A percentile compares a stretch with the other conserved stretches of the same genome.
Conservation (phyloP, 208 protist species). For the Crithidia brevicula region DNA sequence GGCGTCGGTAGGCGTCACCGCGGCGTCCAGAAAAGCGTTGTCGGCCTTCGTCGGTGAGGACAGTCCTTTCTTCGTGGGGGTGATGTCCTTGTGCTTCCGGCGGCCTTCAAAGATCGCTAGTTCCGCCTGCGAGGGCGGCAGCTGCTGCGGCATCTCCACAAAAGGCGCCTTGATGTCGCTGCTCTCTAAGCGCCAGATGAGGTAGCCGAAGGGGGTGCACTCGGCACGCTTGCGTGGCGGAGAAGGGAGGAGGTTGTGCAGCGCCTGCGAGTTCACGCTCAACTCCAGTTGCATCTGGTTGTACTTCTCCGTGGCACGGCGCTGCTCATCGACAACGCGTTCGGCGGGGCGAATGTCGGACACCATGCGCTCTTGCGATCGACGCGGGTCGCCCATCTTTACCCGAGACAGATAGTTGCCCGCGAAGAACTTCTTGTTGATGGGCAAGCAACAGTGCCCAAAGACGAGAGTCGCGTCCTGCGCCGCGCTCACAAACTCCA, state of each 20-base stretch:
- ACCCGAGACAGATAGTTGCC: conserved; percentile 77
- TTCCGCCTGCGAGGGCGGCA: conserved; percentile 57
- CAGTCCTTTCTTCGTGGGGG: conserved; percentile 22
- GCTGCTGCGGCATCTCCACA: conserved; percentile 57
- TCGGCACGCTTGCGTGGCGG: conserved; percentile 41
- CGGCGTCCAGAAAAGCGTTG: conserved; percentile 40
- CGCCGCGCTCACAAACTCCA: conserved; percentile 62
- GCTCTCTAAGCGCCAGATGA: conserved; percentile 64
- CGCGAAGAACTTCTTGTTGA: conserved; percentile 42
- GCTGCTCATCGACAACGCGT: conserved; percentile 50
- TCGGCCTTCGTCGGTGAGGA: conserved; percentile 27
- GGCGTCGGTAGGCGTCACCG: conserved; percentile 31
- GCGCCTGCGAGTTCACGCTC: conserved; percentile 60
- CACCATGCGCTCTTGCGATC: conserved; percentile 50
- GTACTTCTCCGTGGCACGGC: conserved; percentile 46
- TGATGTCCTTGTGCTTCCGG: conserved; percentile 10
- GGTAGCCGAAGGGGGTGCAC: conserved; percentile 54
- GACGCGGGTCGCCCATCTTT: conserved; percentile 70
- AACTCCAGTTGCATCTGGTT: conserved; percentile 51
- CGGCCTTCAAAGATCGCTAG: conserved; percentile 39
- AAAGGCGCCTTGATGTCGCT: conserved; percentile 37
- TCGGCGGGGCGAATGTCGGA: conserved; percentile 43
- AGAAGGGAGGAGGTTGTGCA: conserved; percentile 52
- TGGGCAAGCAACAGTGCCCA: conserved; percentile 66
- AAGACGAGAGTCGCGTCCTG: conserved; percentile 41